Evolutionary conservation across 257 asterid species (phyloP).

Genomic region (Ligustrum vulgare): DNA sequence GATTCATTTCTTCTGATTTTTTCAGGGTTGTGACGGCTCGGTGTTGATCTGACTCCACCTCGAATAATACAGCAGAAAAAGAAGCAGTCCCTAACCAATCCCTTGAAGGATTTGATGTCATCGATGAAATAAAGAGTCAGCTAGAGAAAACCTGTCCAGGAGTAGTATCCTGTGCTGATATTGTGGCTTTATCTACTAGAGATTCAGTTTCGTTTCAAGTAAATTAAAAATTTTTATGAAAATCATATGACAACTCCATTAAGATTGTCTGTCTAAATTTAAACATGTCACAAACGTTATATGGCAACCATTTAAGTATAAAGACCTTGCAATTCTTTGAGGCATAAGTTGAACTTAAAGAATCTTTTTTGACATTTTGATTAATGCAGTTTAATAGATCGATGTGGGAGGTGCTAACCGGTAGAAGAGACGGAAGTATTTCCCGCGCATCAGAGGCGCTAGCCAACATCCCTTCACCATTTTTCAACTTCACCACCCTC

Average conservation of each 20-base stretch:
- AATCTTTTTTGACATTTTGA: too few species aligned
- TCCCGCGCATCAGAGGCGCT: constrained; percentile 36
- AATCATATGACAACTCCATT: neutral
- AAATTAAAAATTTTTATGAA: neutral
- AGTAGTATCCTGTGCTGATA: constrained; percentile 57
- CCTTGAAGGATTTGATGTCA: constrained; percentile 42
- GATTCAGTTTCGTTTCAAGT: constrained; percentile 47
- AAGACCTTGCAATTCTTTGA: neutral
- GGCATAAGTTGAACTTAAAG: neutral
- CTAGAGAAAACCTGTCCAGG: constrained; percentile 39
- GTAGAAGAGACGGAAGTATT: constrained; percentile 57
- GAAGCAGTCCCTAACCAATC: constrained; percentile 40
- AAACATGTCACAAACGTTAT: neutral
- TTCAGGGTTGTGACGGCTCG: constrained; percentile 56
- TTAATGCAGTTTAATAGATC: constrained; percentile 30
- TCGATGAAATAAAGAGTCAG: constrained; percentile 41
- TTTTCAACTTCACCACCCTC: constrained; percentile 40
- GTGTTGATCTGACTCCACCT: constrained; percentile 33
- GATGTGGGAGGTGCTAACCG: constrained; percentile 48
- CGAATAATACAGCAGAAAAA: constrained; percentile 43
- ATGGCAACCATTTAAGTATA: neutral
- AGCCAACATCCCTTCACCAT: constrained; percentile 43
- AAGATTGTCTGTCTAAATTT: neutral
- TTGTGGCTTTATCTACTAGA: constrained; percentile 45
- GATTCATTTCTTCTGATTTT: neutral